Conservation (phyloP, 2,329 filamentous ascomycete species). For the Alternaria sp. region DNA sequence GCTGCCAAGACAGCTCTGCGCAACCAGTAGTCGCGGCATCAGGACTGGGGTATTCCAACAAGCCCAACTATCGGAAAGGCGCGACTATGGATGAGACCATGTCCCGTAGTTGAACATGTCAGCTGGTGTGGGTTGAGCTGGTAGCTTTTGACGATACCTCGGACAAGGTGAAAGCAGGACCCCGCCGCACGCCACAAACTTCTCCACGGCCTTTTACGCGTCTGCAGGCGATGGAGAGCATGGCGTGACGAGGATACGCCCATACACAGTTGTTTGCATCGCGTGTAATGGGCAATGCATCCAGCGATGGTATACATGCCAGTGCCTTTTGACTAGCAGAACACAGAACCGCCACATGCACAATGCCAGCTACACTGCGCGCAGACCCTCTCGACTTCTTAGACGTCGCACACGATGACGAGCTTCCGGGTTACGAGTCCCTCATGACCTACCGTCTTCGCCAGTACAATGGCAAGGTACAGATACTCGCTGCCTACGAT, state of each 20-base stretch:
- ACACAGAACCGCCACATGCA: conserved; percentile 13
- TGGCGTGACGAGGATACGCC: background rate
- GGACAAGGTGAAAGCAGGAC: background rate
- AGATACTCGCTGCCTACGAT: conserved; percentile 29
- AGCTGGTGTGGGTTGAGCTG: background rate
- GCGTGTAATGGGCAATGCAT: conserved; percentile 12
- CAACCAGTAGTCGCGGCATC: background rate
- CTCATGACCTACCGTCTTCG: too few relatives aligned
- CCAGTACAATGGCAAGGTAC: too few relatives aligned
- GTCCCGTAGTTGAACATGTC: background rate
- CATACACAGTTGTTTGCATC: background rate
- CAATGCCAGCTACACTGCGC: conserved; percentile 31
- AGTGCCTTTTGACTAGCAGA: conserved; percentile 24
- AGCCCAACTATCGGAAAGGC: background rate
- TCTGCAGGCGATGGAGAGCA: background rate
- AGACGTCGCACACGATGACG: conserved; percentile 32
- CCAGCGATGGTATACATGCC: conserved; percentile 20
- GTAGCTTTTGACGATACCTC: background rate
- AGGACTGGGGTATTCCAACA: too few relatives aligned
- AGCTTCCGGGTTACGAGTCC: conserved; percentile 42
- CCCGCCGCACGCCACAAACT: background rate
- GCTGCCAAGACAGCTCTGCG: background rate
- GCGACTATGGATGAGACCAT: background rate
- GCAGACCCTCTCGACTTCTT: conserved; percentile 27
- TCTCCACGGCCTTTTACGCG: background rate